Base-by-base conservation (phyloP, 805 yeast species). In the Candida manassasensis region DNA sequence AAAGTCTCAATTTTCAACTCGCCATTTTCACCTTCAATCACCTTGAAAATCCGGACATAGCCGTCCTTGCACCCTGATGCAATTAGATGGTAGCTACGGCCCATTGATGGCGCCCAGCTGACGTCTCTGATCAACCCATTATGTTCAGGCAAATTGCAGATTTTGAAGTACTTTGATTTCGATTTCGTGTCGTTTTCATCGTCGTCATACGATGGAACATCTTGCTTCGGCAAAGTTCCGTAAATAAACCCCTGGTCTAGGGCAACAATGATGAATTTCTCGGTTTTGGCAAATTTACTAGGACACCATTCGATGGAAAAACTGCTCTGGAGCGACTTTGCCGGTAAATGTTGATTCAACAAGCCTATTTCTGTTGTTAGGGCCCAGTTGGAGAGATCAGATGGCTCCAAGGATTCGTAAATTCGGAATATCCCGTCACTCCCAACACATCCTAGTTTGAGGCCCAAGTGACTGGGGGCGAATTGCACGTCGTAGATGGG, bases 51-150 rank as follows among this genome's bases (percentile, higher is more conserved):
- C 35, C 97, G 74, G 8, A 93, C 88, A 50, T 69, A 77, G 1
- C 97, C 98, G 56, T 93, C 99, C 55, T 88, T 88, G 55, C 96
- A 88, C 4, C 94, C 97, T 0, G 97, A 90, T 1, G 99, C 97
- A 28, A 93, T 69, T 32, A 89, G 64, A 48, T 90, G 95, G 55
- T 77, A 85, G 43, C 81, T 78, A 46, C 96, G 69, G 2, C 97
- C 97, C 82, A 89, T 85, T 0, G 94, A 78, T 3, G 97, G 96
- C 0, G 97, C 97, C 98, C 98, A 90, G 19, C 89, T 73, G 4
- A 89, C 86, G 12, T 88, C 83, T 50, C 97, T 69, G 21, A 90
- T 86, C 27, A 90, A 69, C 2, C 95, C 96, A 36, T 75, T 72
- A 54, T 89, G 97, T 26, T 87, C 96, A 2, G 88, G 84, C 16